Evolutionary conservation across 805 yeast genomes (phyloP).

Genomic region (Lachancea lanzarotensis): DNA sequence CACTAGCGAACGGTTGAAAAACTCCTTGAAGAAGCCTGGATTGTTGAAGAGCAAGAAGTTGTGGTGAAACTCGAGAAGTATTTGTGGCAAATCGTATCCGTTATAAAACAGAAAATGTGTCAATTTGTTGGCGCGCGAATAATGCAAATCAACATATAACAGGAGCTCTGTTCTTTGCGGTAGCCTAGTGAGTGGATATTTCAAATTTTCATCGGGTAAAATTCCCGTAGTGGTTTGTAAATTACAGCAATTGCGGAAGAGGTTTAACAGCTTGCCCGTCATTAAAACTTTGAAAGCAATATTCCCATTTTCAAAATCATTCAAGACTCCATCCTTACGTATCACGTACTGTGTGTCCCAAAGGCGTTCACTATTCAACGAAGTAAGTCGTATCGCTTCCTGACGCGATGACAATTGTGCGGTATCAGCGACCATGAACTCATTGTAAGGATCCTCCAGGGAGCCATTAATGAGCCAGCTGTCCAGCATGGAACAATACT

Average conservation of each 20-base stretch:
- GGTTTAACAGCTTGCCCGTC: conserved; percentile 81
- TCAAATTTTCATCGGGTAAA: neutral
- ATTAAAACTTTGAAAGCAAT: conserved; percentile 59
- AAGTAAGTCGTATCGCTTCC: conserved; percentile 8
- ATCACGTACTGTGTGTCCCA: conserved; percentile 74
- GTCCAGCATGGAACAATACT: conserved; percentile 63
- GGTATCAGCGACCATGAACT: conserved; percentile 60
- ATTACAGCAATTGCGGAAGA: conserved; percentile 36
- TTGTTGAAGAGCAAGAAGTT: conserved; percentile 42
- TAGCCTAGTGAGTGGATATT: conserved; percentile 8
- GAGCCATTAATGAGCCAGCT: conserved; percentile 75
- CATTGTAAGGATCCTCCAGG: conserved; percentile 72
- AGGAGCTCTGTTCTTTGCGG: conserved; percentile 41
- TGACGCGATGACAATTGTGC: conserved; percentile 13
- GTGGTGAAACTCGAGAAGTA: conserved; percentile 47
- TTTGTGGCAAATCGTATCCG: conserved; percentile 48
- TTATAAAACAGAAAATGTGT: conserved; percentile 51
- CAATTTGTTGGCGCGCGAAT: conserved; percentile 57
- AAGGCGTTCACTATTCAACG: conserved; percentile 46
- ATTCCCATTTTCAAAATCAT: conserved; percentile 48
- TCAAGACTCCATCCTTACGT: conserved; percentile 66
- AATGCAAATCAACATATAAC: conserved; percentile 53
- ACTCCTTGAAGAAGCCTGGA: conserved; percentile 22
- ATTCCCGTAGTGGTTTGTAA: conserved; percentile 3
- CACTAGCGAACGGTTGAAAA: conserved; percentile 17